phyloP scores from a whole-genome alignment of 352 stramenopile species.

The Globisporangium rhizosaccharum region DNA sequence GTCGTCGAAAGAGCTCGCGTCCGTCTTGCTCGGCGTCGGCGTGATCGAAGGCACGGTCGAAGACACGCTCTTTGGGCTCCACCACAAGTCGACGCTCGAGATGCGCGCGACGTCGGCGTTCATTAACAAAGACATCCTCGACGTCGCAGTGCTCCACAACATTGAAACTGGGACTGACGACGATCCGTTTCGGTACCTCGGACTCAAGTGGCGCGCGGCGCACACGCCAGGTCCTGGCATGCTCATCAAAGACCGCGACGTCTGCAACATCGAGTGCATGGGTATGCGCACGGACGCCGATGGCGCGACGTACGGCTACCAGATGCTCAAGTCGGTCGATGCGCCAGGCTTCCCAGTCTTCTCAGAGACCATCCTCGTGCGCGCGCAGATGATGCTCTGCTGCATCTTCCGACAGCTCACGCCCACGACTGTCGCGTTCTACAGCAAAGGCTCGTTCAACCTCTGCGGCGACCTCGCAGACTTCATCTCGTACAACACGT shows the following conservation, averaged over 20 bases:
- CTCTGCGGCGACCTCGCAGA: slow-evolving; percentile 34
- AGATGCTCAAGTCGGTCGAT: slow-evolving; percentile 48
- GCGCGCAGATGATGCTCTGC: slow-evolving; percentile 45
- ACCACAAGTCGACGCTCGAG: slow-evolving; percentile 43
- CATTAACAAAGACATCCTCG: slow-evolving; percentile 32
- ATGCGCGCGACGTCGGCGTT: slow-evolving; percentile 35
- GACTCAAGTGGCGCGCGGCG: slow-evolving; percentile 43
- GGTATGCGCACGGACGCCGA: slow-evolving; percentile 28
- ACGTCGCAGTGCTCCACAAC: slow-evolving; percentile 38
- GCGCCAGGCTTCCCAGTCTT: slow-evolving; percentile 29
- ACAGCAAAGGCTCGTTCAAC: slow-evolving; percentile 52
- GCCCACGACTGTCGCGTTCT: slow-evolving; percentile 32
- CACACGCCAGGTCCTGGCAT: slow-evolving; percentile 18
- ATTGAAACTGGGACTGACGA: slow-evolving; percentile 29
- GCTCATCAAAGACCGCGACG: slow-evolving; percentile 39
- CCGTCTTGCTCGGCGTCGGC: slow-evolving; percentile 39
- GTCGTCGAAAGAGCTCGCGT: slow-evolving; percentile 3
- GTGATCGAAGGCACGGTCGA: slow-evolving; percentile 36
- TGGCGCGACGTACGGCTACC: slow-evolving; percentile 36
- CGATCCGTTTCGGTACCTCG: slow-evolving; percentile 43
- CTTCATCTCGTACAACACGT: slow-evolving; percentile 39
- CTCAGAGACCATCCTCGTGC: slow-evolving; percentile 15
- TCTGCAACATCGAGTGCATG: slow-evolving; percentile 47
- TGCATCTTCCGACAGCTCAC: slow-evolving; percentile 49
- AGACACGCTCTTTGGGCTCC: slow-evolving; percentile 43